These are phyloP conservation scores for Dothistroma septosporum DNA, from an alignment of 2,329 filamentous ascomycete genomes.

Conservation along the genomic window DNA sequence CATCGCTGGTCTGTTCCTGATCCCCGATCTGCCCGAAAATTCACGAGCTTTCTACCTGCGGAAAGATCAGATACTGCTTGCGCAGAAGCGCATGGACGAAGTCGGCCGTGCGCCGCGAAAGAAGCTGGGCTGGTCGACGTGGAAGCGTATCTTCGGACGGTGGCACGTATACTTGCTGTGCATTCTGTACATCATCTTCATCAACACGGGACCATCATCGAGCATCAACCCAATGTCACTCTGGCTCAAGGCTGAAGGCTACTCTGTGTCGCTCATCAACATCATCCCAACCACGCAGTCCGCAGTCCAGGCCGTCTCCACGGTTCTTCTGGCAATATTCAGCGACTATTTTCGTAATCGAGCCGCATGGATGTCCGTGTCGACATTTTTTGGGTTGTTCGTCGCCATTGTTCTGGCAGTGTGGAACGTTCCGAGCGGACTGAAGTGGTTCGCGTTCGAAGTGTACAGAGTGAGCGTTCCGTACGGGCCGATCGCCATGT, in stretches of 20 bases:
- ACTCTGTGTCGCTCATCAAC: conserved; percentile 53
- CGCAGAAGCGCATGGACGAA: conserved; percentile 47
- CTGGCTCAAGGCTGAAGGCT: conserved; percentile 39
- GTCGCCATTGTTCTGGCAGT: conserved; percentile 31
- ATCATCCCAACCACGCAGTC: conserved; percentile 50
- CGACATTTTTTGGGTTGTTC: conserved; percentile 22
- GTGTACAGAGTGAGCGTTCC: conserved; percentile 31
- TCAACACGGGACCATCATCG: conserved; percentile 46
- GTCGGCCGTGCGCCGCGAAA: conserved; percentile 18
- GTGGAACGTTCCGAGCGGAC: conserved; percentile 31
- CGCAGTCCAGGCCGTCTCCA: conserved; percentile 55
- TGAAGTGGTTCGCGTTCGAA: conserved; percentile 35
- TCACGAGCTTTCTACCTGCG: conserved; percentile 48
- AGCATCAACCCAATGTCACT: conserved; percentile 24
- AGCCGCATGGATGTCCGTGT: conserved; percentile 22
- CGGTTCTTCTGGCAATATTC: conserved; percentile 53
- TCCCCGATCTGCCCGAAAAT: conserved; percentile 51
- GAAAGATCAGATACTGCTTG: conserved; percentile 41
- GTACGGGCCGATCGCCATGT: conserved; percentile 35
- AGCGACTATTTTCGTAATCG: conserved; percentile 22
- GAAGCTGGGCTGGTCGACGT: conserved; percentile 42
- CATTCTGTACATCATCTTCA: conserved; percentile 59
- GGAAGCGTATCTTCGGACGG: conserved; percentile 51
- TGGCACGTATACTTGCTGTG: conserved; percentile 63
- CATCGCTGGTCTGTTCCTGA: conserved; percentile 46